Base-by-base conservation (phyloP, 176 grass and related monocot genomes). In the Oryza glumipatula region DNA sequence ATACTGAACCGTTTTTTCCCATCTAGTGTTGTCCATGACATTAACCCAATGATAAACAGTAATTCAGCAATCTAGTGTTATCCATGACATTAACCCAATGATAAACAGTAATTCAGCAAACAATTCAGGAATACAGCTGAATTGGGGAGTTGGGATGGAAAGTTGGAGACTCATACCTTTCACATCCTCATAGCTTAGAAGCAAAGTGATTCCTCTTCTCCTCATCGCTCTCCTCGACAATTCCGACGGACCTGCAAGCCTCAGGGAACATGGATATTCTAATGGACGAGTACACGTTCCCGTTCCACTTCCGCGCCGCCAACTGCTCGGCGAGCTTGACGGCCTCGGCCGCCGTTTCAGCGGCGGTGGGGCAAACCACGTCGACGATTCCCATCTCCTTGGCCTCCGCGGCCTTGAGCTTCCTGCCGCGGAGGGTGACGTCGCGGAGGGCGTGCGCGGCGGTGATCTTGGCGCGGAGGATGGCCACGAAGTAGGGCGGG, bases 241-340 rank as follows among this genome's bases (percentile, higher is more conserved):
- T 70, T 13, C 78, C 96, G 0, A 98, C 70, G 3, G 81, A 69
- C 17, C 49, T 90, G 81, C 91, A 94, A 38, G 86, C 80, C 12
- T 95, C 79, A 21, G 82, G 88, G 70, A 68, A 95, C 73, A 88
- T 52, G 39, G 81, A 91, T 47, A 93, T 65, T 80, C 95, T 87
- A 1, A 93, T 89, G 12, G 91, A 92, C 2, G 87, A 61, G 76
- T 98, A 98, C 10, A 95, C 89, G 22, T 52, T 70, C n/a, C 87
- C 89, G 56, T 98, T 82, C 95, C 95, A 95, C 67, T 93, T 91
- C 88, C 89, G 93, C 7, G 82, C 89, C 4, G 93, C 93, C 56
- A 98, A 76, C 77, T 95, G 84, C 87, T 95, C 89, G 9, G 83
- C 96, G 39, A 98, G 81, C 85, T 67, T 93, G 74, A 98, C 32